These are phyloP conservation scores for Coniferiporia sulphurascens DNA, from an alignment of 1,284 basidiomycete species.

Conservation along the genomic window DNA sequence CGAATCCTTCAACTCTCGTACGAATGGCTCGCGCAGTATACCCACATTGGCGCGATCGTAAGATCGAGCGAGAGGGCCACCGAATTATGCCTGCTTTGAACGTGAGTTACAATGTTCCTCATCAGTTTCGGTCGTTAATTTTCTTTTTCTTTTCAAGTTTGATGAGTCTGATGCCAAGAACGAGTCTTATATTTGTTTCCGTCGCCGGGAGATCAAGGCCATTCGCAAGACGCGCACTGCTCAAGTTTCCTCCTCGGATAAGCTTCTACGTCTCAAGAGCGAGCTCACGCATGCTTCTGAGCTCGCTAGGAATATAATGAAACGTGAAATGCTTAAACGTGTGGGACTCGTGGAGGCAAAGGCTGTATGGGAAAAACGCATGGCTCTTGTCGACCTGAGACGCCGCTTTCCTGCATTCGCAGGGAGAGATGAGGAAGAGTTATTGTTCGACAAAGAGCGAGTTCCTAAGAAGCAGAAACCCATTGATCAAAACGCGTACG, in stretches of 20 bases:
- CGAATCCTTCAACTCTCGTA: conserved; percentile 48
- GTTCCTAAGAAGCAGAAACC: conserved; percentile 54
- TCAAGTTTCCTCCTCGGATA: conserved; percentile 85
- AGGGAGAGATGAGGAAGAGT: conserved; percentile 78
- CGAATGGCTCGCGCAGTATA: conserved; percentile 69
- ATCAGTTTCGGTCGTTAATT: conserved; percentile 4
- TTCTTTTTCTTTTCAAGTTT: conserved; percentile 42
- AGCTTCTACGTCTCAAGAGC: conserved; percentile 73
- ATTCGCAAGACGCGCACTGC: conserved; percentile 92
- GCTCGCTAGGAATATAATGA: conserved; percentile 63
- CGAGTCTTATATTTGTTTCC: conserved; percentile 98
- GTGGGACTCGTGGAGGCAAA: conserved; percentile 55
- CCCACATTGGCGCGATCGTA: conserved; percentile 78
- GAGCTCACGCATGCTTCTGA: conserved; percentile 75
- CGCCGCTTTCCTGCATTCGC: conserved; percentile 66
- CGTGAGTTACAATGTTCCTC: conserved; percentile 22
- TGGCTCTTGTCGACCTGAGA: conserved; percentile 76
- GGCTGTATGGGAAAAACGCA: conserved; percentile 75
- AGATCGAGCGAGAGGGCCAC: conserved; percentile 70
- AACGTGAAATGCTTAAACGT: conserved; percentile 75
- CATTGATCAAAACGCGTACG: conserved; percentile 36
- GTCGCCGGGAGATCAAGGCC: conserved; percentile 91
- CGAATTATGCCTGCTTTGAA: conserved; percentile 39
- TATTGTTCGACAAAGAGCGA: conserved; percentile 72
- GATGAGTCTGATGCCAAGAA: conserved; percentile 89